Percentiles rank a stretch among this genome's conserved stretches.
These are phyloP conservation scores for Colletotrichum navitas DNA, from an alignment of 2,329 filamentous ascomycete species.

Conservation along the genomic window DNA sequence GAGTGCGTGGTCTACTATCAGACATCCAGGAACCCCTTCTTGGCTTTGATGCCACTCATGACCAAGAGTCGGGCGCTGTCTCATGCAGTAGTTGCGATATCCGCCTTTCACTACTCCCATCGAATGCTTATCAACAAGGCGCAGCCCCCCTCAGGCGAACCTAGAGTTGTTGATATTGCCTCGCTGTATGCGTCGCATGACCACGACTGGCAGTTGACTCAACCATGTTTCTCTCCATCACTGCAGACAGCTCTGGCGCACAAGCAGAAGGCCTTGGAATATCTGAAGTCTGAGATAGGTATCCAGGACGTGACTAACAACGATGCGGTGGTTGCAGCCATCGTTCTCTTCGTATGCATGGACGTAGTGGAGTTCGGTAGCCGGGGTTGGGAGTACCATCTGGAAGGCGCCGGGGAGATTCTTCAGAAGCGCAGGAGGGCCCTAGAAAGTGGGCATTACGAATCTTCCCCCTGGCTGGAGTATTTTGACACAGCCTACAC, in stretches of 20 bases:
- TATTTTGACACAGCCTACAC: slow-evolving; percentile 35
- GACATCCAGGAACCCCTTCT: slow-evolving; percentile 32
- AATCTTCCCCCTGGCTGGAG: slow-evolving; percentile 14
- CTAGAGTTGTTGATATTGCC: neutral
- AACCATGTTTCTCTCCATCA: slow-evolving; percentile 5
- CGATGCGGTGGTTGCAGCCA: slow-evolving; percentile 30
- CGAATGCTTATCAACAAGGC: slow-evolving; percentile 25
- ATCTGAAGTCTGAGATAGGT: slow-evolving; percentile 8
- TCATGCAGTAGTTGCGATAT: slow-evolving; percentile 31
- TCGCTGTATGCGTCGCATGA: slow-evolving; percentile 3
- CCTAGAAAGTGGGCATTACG: neutral
- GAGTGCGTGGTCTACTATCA: slow-evolving; percentile 37
- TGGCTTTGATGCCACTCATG: slow-evolving; percentile 35
- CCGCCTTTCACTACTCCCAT: slow-evolving; percentile 35
- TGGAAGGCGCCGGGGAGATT: slow-evolving; percentile 29
- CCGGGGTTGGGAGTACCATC: slow-evolving; percentile 34
- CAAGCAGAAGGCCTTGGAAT: slow-evolving; percentile 29
- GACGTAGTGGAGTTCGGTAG: slow-evolving; percentile 36
- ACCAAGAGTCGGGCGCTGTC: slow-evolving; percentile 21
- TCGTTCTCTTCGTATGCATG: slow-evolving; percentile 37
- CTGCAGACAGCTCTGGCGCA: slow-evolving; percentile 23
- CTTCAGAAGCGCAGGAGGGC: slow-evolving; percentile 1
- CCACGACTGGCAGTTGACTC: slow-evolving; percentile 20
- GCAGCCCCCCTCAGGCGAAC: neutral
- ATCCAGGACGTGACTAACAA: slow-evolving; percentile 12